Evolutionary conservation across 176 grass and related monocot genomes (phyloP).

Genomic region (Echinochloa phyllopogon): DNA sequence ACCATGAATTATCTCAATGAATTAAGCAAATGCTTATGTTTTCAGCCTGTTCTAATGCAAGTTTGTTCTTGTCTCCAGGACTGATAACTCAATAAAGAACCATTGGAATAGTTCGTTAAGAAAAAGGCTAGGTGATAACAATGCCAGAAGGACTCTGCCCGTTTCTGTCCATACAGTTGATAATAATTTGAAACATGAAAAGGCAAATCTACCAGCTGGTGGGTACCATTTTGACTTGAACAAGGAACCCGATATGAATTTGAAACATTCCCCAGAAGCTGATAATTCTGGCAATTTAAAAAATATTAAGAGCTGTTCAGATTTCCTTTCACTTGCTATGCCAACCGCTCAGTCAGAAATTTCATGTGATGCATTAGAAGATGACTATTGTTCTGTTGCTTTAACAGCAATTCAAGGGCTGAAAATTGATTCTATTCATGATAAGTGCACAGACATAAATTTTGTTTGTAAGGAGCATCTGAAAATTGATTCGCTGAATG

Average conservation of each 20-base stretch:
- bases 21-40: constrained; percentile 15
- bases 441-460: constrained; percentile 15
- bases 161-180: constrained; percentile 17
- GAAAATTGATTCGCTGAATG: not conserved
- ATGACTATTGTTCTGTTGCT: constrained; percentile 42
- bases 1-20: constrained; percentile 5
- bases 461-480: constrained; percentile 35
- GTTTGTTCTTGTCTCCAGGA: constrained; percentile 65
- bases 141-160: constrained; percentile 29
- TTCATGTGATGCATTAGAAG: constrained; percentile 24
- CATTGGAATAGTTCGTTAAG: constrained; percentile 97
- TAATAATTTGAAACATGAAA: constrained; percentile 48
- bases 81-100: constrained; percentile 96
- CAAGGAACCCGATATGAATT: constrained; percentile 39
- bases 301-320: constrained; percentile 40
- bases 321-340: constrained; percentile 48
- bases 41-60: constrained; percentile 32
- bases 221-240: constrained; percentile 52
- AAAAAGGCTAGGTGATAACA: constrained; percentile 72
- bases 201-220: not conserved
- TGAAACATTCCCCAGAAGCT: constrained; percentile 23
- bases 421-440: constrained; percentile 36
- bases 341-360: constrained; percentile 44
- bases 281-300: constrained; percentile 43
- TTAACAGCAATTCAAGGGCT: constrained; percentile 33